Percentiles rank a stretch among this genome's conserved stretches.
Evolutionary conservation across 2,329 filamentous ascomycete species (phyloP).

Genomic region (Plenodomus biglobosus): DNA sequence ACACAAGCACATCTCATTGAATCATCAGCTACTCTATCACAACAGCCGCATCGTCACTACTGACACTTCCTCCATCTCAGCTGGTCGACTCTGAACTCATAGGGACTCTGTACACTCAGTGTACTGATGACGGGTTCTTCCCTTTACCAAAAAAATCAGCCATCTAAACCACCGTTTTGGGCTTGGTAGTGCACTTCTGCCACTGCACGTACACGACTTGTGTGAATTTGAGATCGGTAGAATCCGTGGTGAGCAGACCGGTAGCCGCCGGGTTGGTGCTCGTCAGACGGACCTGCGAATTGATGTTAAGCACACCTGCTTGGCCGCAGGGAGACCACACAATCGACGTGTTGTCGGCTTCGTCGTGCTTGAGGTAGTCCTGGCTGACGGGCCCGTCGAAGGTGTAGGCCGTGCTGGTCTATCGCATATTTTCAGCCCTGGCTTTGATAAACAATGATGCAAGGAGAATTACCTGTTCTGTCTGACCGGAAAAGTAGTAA

Average conservation of each 20-base stretch:
- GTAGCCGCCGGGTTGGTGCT: conserved; percentile 32
- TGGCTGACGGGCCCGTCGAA: conserved; percentile 46
- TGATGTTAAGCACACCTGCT: conserved; percentile 56
- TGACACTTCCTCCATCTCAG: conserved; percentile 12
- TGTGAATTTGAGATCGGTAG: conserved; percentile 53
- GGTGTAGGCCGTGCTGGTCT: conserved; percentile 43
- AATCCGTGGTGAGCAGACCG: conserved; percentile 52
- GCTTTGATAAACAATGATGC: too few species aligned
- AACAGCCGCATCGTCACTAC: not conserved
- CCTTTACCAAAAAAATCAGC: conserved; percentile 13
- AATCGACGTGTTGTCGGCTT: conserved; percentile 49
- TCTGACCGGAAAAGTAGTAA: conserved; percentile 57
- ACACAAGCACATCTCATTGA: conserved; percentile 14
- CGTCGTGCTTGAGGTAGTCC: conserved; percentile 46
- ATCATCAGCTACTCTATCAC: conserved; percentile 5
- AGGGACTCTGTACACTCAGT: conserved; percentile 10
- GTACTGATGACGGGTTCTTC: conserved; percentile 7
- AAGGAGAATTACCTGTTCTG: conserved; percentile 40
- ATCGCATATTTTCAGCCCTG: conserved; percentile 7
- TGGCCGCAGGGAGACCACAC: conserved; percentile 58
- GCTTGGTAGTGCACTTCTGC: conserved; percentile 42
- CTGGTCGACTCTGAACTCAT: conserved; percentile 2
- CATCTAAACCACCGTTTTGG: conserved; percentile 7
- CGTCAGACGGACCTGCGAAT: conserved; percentile 53
- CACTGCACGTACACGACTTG: conserved; percentile 50